Conservation (phyloP, 2,329 filamentous ascomycete genomes). For the Pseudogymnoascus sp. region DNA sequence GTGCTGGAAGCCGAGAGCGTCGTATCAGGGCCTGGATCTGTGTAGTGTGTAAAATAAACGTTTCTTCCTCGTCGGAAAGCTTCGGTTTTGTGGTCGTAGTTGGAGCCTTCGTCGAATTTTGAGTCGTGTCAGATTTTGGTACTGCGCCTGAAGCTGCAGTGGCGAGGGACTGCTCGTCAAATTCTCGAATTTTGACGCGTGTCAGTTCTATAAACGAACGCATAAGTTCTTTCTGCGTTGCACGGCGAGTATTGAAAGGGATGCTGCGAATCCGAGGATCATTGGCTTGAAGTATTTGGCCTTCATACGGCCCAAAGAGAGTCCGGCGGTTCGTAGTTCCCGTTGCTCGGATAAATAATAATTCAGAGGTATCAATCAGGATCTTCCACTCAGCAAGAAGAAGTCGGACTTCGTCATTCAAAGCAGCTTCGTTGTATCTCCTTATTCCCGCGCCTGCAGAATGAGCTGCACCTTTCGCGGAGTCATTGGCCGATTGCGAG, state of each 20-base stretch:
- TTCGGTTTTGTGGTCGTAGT: slow-evolving; percentile 50
- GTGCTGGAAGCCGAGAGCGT: slow-evolving; percentile 78
- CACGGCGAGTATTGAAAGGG: slow-evolving; percentile 83
- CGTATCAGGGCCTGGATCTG: slow-evolving; percentile 84
- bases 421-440: slow-evolving; percentile 86
- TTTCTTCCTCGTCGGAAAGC: slow-evolving; percentile 74
- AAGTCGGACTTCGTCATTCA: slow-evolving; percentile 78
- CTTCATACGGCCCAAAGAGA: slow-evolving; percentile 85
- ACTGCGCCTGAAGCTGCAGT: slow-evolving; percentile 39
- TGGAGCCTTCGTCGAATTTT: slow-evolving; percentile 36
- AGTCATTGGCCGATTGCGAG: slow-evolving; percentile 86
- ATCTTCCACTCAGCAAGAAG: slow-evolving; percentile 77
- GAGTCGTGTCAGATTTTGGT: slow-evolving; percentile 32
- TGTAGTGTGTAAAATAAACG: slow-evolving; percentile 70
- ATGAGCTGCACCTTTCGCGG: slow-evolving; percentile 86
- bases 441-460: slow-evolving; percentile 85
- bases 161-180: slow-evolving; percentile 56
- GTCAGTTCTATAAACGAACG: slow-evolving; percentile 90
- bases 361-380: slow-evolving; percentile 73
- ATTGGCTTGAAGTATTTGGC: slow-evolving; percentile 68
- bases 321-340: slow-evolving; percentile 79
- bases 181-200: slow-evolving; percentile 71
- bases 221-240: slow-evolving; percentile 92
- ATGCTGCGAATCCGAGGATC: slow-evolving; percentile 78
- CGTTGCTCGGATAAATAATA: slow-evolving; percentile 83